Conservation (phyloP, 176 grass and related monocot species). For the Carex myosuroides region DNA sequence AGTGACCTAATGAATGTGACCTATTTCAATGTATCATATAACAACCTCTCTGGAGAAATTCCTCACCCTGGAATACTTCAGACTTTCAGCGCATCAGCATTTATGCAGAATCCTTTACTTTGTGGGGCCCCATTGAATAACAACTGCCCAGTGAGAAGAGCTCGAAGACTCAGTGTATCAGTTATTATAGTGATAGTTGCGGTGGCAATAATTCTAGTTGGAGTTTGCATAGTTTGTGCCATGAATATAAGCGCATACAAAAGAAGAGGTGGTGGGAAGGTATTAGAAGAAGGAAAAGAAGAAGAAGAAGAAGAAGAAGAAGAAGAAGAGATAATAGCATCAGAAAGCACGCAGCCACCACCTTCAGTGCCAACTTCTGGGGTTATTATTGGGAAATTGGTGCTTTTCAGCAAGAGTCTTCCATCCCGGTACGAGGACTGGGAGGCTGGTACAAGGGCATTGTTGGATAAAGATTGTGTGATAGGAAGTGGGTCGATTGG, state of each 20-base stretch:
- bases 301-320: conserved; percentile 50
- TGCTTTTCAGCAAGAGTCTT: conserved; percentile 95
- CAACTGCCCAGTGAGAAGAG: conserved; percentile 25
- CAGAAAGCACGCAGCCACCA: conserved; percentile 52
- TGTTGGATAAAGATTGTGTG: conserved; percentile 88
- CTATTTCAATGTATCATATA: conserved; percentile 81
- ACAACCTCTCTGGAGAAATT: conserved; percentile 68
- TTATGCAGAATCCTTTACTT: conserved; percentile 51
- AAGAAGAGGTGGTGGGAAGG: neutral
- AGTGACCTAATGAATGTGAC: conserved; percentile 49
- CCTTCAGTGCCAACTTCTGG: conserved; percentile 36
- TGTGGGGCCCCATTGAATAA: conserved; percentile 66
- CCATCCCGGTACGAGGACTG: conserved; percentile 95
- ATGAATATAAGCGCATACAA: conserved; percentile 70
- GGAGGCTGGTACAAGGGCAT: conserved; percentile 80
- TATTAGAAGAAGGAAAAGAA: conserved; percentile 43
- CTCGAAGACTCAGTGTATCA: conserved; percentile 31
- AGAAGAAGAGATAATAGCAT: conserved; percentile 65
- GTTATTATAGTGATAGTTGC: conserved; percentile 89
- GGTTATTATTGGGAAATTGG: conserved; percentile 81
- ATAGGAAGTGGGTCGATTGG: conserved; percentile 85
- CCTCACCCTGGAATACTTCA: conserved; percentile 46
- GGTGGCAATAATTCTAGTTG: conserved; percentile 63
- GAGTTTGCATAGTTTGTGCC: conserved; percentile 65
- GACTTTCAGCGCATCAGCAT: conserved; percentile 40